phyloP scores from a whole-genome alignment of 148 eudicot genomes.

The Chenopodium berlandieri region DNA sequence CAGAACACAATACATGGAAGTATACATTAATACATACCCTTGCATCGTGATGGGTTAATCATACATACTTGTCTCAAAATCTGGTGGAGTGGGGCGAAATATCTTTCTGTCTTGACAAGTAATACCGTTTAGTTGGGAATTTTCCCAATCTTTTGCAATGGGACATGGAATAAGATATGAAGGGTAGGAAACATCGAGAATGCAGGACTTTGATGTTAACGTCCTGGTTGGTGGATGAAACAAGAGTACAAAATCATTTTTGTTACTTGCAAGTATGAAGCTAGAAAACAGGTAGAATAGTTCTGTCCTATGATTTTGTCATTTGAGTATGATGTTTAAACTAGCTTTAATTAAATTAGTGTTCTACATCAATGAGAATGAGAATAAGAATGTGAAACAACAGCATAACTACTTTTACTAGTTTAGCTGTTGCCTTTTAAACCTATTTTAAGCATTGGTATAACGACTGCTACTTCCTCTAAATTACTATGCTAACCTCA shows the following conservation, averaged over 20 bases:
- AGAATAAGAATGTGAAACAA: no score
- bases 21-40: no score
- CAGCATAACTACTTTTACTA: background rate
- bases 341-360: background rate
- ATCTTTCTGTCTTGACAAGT: background rate
- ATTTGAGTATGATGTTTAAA: background rate
- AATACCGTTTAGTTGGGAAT: background rate
- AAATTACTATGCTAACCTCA: background rate
- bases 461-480: background rate
- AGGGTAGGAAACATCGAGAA: constrained; percentile 5
- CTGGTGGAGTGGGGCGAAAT: no score
- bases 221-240: constrained; percentile 2
- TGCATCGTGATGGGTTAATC: background rate
- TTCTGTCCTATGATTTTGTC: background rate
- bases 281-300: background rate
- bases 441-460: background rate
- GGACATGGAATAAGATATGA: background rate
- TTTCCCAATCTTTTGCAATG: background rate
- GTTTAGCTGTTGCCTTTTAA: background rate
- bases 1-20: no score
- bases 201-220: background rate
- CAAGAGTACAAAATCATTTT: background rate
- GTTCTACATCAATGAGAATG: background rate
- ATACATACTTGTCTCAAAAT: background rate
- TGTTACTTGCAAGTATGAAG: background rate